Base-by-base conservation (phyloP, 176 grass and related monocot species). In the Oryza coarctata region DNA sequence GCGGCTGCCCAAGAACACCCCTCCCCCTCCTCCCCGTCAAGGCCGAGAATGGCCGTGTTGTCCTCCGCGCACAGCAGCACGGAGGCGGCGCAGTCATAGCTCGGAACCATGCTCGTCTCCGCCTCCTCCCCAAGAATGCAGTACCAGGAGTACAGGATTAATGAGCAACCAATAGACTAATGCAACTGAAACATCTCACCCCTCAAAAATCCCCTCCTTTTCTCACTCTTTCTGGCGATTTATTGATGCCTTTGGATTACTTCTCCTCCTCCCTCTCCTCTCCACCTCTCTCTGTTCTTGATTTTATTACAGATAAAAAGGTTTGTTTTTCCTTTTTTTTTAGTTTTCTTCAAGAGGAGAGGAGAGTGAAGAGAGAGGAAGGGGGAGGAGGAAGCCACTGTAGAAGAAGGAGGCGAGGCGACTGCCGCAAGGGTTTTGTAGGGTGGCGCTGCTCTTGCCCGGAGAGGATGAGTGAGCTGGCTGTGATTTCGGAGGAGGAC, bases 41-140 rank as follows among this genome's bases (percentile, higher is more conserved):
- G 90, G 76, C 82, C 75, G 68, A 98, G 83, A 41, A 98, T 80
- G 58, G 88, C 92, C 36, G 65, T 82, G 83, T 89, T 98, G 79
- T 98, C 95, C 90, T 98, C 95, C 20, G 90, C 92, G 84, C 95
- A 98, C 22, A 94, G 86, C 71, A 98, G 92, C 52, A 84, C 88
- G 75, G 92, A 98, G 52, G 92, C 88, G 49, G 92, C 86, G 82
- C 88, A 98, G 75, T 98, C 95, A 82, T 88, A 89, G 73, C 86
- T 81, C 8, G 86, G 84, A 67, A 67, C 27, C 95, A 98, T 98
- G 76, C 78, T 73, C 73, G 70, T 22, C 47, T 44, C 35, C 70
- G 31, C 25, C 50, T 63, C 45, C 33, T 30, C 85, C 36, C 81
- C 76, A 45, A 50, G 82, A 88, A 80, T 36, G 79, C 71, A 60